Evolutionary conservation across 352 stramenopile species (phyloP), one percentile per base, ranked within the genome.

Genomic region (Peronospora belbahrii): DNA sequence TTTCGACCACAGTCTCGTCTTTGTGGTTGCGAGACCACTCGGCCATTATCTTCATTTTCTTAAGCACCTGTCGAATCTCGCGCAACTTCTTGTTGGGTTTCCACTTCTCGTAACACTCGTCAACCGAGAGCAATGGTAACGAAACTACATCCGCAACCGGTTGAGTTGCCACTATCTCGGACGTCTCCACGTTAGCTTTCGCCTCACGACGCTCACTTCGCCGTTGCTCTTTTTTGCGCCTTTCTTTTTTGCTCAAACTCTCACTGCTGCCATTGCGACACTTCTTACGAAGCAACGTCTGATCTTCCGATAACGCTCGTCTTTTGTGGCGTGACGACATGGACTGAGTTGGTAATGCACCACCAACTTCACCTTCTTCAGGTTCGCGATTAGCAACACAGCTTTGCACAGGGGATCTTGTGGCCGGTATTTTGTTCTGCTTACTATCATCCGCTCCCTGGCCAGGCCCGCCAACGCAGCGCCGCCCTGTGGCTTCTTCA

Each of bases 21-120:
- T 79, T 83, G 46, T 91, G 79, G 42, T 76, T 70, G 50, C 81
- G 75, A 18, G 78, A 90, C 82, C 82, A 93, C 11, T 79, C 54
- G 18, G 60, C 65, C 71, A 93, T 90, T 33, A 87, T 85, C 33
- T 84, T 81, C 70, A 93, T 85, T 59, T 93, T 93, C 56, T 93
- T 93, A 3, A 93, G 67, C 54, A 84, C 78, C 42, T 80, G 68
- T 0, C 76, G 74, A 18, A 93, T 85, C 14, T 86, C 73, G 35
- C 79, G 82, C 24, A 93, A 42, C 37, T 65, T 67, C 35, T 85
- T 84, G 44, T 72, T 82, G 0, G 82, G 82, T 35, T 85, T 78
- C 79, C 79, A 93, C 52, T 93, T 93, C 15, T 85, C 73, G 24
- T 72, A 62, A 25, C 69, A 66, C 48, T 84, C 64, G 4, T 81